A percentile compares a stretch with the other conserved stretches of the same genome.
Conservation (phyloP, 345 rosid species). For the Bruguiera parviflora region DNA sequence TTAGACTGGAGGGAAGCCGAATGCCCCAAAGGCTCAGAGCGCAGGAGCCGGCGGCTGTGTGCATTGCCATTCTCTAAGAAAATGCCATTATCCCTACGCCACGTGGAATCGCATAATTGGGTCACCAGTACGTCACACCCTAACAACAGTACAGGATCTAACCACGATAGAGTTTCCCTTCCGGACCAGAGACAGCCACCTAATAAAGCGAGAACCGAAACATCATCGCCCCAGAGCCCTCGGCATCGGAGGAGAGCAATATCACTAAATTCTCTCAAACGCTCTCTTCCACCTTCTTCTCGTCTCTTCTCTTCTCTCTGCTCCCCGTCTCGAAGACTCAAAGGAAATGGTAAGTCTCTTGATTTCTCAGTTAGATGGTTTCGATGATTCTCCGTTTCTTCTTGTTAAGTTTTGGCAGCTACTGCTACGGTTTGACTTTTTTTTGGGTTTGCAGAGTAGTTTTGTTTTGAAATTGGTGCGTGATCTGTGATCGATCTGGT, state of each 20-base stretch:
- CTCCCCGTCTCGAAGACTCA: not conserved
- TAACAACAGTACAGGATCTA: too few species aligned
- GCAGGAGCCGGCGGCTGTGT: not conserved
- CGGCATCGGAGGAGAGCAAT: conserved; percentile 10
- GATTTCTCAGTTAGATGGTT: not conserved
- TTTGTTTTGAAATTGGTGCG: not conserved
- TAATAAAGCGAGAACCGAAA: not conserved
- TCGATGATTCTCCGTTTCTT: not conserved
- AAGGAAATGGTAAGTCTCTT: conserved; percentile 11
- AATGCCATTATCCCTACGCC: not conserved
- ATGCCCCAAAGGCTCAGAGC: not conserved
- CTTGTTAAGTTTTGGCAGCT: not conserved
- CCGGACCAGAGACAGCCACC: conserved; percentile 7
- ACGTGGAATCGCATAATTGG: conserved; percentile 11
- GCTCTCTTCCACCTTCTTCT: not conserved
- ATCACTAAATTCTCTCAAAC: conserved; percentile 1
- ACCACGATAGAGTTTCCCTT: not conserved
- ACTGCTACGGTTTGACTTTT: too few species aligned
- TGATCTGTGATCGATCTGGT: conserved; percentile 8
- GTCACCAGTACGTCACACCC: not conserved
- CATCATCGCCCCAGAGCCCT: not conserved
- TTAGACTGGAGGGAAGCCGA: not conserved
- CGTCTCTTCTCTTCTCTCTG: not conserved
- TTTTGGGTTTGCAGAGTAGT: not conserved
- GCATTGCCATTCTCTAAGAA: not conserved